These are phyloP conservation scores for Rhododendron vialii DNA, from an alignment of 148 eudicot genomes.

Conservation along the genomic window DNA sequence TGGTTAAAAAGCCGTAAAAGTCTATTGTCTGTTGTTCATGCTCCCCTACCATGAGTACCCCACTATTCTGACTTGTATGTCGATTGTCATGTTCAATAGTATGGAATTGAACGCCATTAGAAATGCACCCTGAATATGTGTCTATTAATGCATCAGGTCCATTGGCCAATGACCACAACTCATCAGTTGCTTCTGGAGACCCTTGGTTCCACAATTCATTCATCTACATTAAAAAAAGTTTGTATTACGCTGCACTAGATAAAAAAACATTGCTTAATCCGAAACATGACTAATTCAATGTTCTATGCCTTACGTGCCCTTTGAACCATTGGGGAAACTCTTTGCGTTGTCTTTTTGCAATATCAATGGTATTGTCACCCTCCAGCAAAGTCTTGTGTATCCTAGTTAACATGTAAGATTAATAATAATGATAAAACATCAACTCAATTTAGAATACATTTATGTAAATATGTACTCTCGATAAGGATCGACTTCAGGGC, in stretches of 20 bases:
- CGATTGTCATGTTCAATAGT: not conserved
- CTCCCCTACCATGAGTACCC: not conserved
- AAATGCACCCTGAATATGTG: slow-evolving; percentile 4
- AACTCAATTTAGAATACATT: no score
- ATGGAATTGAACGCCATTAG: not conserved
- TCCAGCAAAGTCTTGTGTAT: not conserved
- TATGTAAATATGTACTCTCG: no score
- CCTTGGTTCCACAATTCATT: not conserved
- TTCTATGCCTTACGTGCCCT: not conserved
- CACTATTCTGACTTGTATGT: slow-evolving; percentile 6
- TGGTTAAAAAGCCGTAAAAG: not conserved
- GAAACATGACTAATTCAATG: not conserved
- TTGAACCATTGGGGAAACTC: not conserved
- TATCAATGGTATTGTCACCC: not conserved
- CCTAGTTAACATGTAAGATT: not conserved
- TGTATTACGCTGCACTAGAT: not conserved
- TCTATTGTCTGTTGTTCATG: not conserved
- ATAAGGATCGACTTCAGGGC: no score
- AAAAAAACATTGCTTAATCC: not conserved
- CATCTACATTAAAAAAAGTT: not conserved
- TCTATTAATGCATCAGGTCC: not conserved
- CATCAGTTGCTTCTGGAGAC: not conserved
- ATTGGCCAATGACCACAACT: slow-evolving; percentile 9
- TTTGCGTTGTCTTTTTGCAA: not conserved
- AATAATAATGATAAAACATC: not conserved